Conservation (phyloP, 2,329 filamentous ascomycete genomes). For the Phyllosticta citriasiana region DNA sequence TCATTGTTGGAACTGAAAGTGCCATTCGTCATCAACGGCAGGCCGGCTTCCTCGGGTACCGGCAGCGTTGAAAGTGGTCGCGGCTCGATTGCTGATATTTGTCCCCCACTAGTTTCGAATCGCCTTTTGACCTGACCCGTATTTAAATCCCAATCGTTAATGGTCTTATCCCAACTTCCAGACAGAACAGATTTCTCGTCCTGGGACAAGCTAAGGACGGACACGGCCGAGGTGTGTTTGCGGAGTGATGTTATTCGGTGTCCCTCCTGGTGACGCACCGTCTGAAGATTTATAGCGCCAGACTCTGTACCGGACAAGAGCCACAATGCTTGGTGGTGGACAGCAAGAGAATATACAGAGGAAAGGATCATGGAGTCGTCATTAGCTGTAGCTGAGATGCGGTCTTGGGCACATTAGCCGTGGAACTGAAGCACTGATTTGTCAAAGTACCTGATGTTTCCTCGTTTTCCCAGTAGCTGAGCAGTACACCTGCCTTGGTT, state of each 20-base stretch:
- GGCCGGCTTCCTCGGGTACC: conserved; percentile 64
- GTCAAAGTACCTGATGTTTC: conserved; percentile 46
- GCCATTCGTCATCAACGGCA: conserved; percentile 40
- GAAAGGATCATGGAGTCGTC: conserved; percentile 58
- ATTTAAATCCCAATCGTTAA: conserved; percentile 92
- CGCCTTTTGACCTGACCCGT: conserved; percentile 65
- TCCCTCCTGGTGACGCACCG: conserved; percentile 87
- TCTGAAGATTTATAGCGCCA: conserved; percentile 86
- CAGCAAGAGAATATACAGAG: conserved; percentile 87
- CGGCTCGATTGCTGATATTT: conserved; percentile 82
- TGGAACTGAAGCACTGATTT: background rate
- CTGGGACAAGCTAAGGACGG: conserved; percentile 67
- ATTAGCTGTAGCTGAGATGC: conserved; percentile 21
- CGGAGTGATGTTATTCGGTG: conserved; percentile 74
- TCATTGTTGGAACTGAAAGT: conserved; percentile 70
- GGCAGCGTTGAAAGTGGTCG: conserved; percentile 66
- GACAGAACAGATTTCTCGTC: conserved; percentile 84
- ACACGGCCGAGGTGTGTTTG: conserved; percentile 84
- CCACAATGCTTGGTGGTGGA: conserved; percentile 86
- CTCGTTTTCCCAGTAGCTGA: conserved; percentile 99
- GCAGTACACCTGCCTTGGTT: conserved; percentile 82
- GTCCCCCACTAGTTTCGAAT: conserved; percentile 68
- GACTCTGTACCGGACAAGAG: conserved; percentile 82
- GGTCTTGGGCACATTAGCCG: conserved; percentile 14
- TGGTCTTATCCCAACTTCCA: conserved; percentile 91